phyloP scores from a whole-genome alignment of 371 early-diverging fungal genomes.

The Fennellomyces sp. region DNA sequence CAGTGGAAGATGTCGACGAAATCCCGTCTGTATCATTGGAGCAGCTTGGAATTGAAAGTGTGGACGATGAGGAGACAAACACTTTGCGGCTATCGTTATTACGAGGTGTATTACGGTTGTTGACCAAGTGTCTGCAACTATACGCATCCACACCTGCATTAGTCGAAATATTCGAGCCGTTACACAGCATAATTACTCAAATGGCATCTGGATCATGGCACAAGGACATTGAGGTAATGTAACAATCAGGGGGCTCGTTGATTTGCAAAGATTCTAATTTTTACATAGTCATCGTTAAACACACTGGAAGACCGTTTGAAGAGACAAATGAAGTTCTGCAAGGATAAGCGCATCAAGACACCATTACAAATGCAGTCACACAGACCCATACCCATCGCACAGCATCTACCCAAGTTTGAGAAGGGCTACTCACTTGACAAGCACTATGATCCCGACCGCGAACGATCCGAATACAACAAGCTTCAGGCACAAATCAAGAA shows the following conservation, averaged over 20 bases:
- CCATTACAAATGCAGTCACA: conserved; percentile 86
- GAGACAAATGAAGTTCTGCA: conserved; percentile 58
- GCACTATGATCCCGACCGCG: conserved; percentile 81
- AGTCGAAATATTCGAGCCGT: conserved; percentile 61
- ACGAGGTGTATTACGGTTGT: conserved; percentile 46
- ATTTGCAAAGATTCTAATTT: too few relatives aligned
- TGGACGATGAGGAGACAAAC: conserved; percentile 21
- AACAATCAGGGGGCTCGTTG: too few relatives aligned
- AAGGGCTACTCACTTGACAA: conserved; percentile 81
- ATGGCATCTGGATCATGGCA: conserved; percentile 31
- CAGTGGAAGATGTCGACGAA: conserved; percentile 20
- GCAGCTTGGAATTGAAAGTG: conserved; percentile 19
- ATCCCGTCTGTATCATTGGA: conserved; percentile 25
- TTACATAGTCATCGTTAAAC: conserved; percentile 18
- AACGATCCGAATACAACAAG: conserved; percentile 75
- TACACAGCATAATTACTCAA: conserved; percentile 38
- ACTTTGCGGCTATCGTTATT: conserved; percentile 30
- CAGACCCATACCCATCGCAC: conserved; percentile 87
- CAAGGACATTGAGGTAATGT: conserved; percentile 33
- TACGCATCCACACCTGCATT: conserved; percentile 63
- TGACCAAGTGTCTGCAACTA: conserved; percentile 54
- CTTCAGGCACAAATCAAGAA: conserved; percentile 80
- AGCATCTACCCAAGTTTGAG: conserved; percentile 91
- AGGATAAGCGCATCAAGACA: conserved; percentile 56
- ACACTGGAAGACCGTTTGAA: conserved; percentile 45